Percentiles rank a stretch among this genome's conserved stretches.
Evolutionary conservation across 441 rosid genomes (phyloP).

Genomic region (Brassica balearica): DNA sequence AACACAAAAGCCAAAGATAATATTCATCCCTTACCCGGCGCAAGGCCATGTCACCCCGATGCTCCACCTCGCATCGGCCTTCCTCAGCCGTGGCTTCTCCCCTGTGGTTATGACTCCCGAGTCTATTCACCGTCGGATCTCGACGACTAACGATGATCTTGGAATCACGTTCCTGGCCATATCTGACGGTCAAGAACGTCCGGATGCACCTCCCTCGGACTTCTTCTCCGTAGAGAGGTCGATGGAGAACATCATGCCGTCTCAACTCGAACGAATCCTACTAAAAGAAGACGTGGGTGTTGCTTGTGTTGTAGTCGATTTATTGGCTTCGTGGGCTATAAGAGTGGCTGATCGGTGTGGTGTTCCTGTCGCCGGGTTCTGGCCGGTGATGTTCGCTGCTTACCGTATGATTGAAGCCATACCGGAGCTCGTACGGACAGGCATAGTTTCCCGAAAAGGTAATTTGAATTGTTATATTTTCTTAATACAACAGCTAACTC

Average conservation of each 20-base stretch:
- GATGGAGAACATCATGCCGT: constrained; percentile 66
- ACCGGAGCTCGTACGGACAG: constrained; percentile 58
- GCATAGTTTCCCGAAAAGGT: constrained; percentile 67
- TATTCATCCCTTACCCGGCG: constrained; percentile 85
- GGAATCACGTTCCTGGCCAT: constrained; percentile 48
- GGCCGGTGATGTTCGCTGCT: constrained; percentile 75
- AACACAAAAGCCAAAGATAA: constrained; percentile 48
- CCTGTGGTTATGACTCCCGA: constrained; percentile 63
- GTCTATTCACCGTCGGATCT: constrained; percentile 60
- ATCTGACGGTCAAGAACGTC: constrained; percentile 50
- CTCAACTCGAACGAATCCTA: constrained; percentile 56
- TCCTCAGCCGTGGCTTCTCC: constrained; percentile 52
- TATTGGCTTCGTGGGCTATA: constrained; percentile 71
- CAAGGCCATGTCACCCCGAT: constrained; percentile 92
- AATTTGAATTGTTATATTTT: neutral
- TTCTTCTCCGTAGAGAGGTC: constrained; percentile 71
- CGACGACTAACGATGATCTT: constrained; percentile 21
- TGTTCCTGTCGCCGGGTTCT: constrained; percentile 68
- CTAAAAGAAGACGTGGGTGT: constrained; percentile 46
- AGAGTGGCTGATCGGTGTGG: constrained; percentile 61
- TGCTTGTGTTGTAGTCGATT: constrained; percentile 65
- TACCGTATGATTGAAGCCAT: constrained; percentile 62
- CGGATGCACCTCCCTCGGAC: constrained; percentile 46
- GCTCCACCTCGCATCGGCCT: constrained; percentile 60
- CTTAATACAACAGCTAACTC: neutral